Conservation (phyloP, 306 rosid genomes). For the Erythrophleum fordii region DNA sequence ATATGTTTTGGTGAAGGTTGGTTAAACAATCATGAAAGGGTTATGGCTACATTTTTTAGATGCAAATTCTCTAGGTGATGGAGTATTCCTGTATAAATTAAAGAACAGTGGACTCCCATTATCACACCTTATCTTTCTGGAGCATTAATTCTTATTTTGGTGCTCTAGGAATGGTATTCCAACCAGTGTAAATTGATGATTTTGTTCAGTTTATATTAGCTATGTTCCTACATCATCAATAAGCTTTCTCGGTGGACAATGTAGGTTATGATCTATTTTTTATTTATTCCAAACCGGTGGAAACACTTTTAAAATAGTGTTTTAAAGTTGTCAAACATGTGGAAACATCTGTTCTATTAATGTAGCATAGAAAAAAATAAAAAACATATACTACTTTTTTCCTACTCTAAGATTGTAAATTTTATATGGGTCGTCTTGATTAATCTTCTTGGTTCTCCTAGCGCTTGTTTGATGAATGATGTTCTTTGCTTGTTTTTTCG, state of each 20-base stretch:
- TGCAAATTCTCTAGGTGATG: background rate
- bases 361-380: slow-evolving; percentile 1
- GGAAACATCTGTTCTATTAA: slow-evolving; percentile 4
- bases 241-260: background rate
- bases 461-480: slow-evolving; percentile 1
- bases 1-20: background rate
- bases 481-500: background rate
- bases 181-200: slow-evolving; percentile 1
- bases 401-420: background rate
- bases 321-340: background rate
- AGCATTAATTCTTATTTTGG: slow-evolving; percentile 7
- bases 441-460: background rate
- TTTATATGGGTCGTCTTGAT: background rate
- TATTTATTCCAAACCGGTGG: background rate
- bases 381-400: slow-evolving; percentile 9
- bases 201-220: slow-evolving; percentile 6
- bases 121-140: background rate
- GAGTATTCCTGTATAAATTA: background rate
- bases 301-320: background rate
- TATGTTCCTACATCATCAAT: slow-evolving; percentile 2
- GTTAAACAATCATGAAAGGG: background rate
- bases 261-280: background rate
- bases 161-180: slow-evolving; percentile 11
- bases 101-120: slow-evolving; percentile 6
- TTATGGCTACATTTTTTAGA: background rate